Evolutionary conservation across 352 stramenopile species (phyloP).

Genomic region (Phytopythium helicoides): DNA sequence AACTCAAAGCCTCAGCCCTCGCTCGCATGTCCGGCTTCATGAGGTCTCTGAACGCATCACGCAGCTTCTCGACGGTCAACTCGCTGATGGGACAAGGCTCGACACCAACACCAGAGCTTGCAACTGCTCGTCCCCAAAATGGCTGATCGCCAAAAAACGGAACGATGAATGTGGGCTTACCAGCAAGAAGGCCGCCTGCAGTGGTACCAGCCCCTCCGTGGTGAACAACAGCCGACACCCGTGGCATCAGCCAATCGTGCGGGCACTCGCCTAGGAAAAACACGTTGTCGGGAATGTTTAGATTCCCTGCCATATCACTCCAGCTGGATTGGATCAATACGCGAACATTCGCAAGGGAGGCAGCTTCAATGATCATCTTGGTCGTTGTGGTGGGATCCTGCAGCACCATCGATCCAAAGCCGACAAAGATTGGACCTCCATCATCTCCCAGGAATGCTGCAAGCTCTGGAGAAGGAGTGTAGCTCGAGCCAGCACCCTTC

Average conservation of each 20-base stretch:
- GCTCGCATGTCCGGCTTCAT: slow-evolving; percentile 42
- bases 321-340: slow-evolving; percentile 91
- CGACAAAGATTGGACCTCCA: slow-evolving; percentile 89
- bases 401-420: slow-evolving; percentile 94
- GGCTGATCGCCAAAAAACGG: slow-evolving; percentile 95
- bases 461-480: slow-evolving; percentile 53
- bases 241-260: slow-evolving; percentile 92
- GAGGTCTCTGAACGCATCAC: slow-evolving; percentile 72
- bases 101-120: slow-evolving; percentile 79
- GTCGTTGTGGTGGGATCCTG: slow-evolving; percentile 62
- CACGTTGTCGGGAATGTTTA: slow-evolving; percentile 49
- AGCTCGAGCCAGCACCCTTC: slow-evolving; percentile 34
- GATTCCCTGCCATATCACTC: slow-evolving; percentile 67
- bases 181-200: slow-evolving; percentile 85
- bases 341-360: slow-evolving; percentile 50
- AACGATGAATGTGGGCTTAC: slow-evolving; percentile 92
- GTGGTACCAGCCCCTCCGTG: slow-evolving; percentile 89
- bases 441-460: slow-evolving; percentile 61
- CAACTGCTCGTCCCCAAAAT: slow-evolving; percentile 91
- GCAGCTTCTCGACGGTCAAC: slow-evolving; percentile 81
- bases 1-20: slow-evolving; percentile 45
- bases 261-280: slow-evolving; percentile 69
- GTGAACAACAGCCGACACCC: slow-evolving; percentile 84
- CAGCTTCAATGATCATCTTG: slow-evolving; percentile 86
- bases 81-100: slow-evolving; percentile 80